phyloP scores from a whole-genome alignment of 1,284 basidiomycete species.

The Cryptococcus sp. region DNA sequence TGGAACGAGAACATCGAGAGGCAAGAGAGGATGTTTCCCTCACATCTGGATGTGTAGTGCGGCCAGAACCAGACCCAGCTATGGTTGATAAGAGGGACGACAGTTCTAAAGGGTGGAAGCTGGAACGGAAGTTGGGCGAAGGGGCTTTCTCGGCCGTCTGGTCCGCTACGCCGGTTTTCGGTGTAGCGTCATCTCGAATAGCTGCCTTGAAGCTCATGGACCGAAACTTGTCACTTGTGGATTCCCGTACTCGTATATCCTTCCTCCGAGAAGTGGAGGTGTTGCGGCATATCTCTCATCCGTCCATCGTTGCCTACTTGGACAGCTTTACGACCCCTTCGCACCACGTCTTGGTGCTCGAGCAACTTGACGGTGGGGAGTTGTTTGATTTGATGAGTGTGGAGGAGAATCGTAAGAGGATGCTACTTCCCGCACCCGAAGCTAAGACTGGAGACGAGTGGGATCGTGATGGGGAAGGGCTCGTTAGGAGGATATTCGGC shows the following conservation, averaged over 20 bases:
- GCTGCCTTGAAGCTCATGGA: slow-evolving; percentile 87
- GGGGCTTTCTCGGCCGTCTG: slow-evolving; percentile 77
- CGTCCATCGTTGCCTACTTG: slow-evolving; percentile 74
- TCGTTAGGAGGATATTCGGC: slow-evolving; percentile 72
- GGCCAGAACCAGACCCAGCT: slow-evolving; percentile 4
- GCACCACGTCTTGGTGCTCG: slow-evolving; percentile 79
- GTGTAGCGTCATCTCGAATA: slow-evolving; percentile 34
- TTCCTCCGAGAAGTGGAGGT: slow-evolving; percentile 88
- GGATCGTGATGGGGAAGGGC: slow-evolving; percentile 40
- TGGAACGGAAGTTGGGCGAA: slow-evolving; percentile 64
- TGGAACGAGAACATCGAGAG: slow-evolving; percentile 25
- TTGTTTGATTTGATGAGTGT: slow-evolving; percentile 74
- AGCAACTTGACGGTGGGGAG: slow-evolving; percentile 78
- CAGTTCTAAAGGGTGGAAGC: slow-evolving; percentile 40
- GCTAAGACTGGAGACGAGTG: background rate
- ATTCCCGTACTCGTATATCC: slow-evolving; percentile 74
- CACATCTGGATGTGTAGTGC: slow-evolving; percentile 31
- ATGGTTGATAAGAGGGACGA: slow-evolving; percentile 2
- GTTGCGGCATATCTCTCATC: slow-evolving; percentile 79
- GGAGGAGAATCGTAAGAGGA: slow-evolving; percentile 58
- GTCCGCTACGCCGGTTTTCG: slow-evolving; percentile 60
- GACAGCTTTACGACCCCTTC: slow-evolving; percentile 71
- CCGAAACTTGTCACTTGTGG: slow-evolving; percentile 59
- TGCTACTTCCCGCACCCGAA: slow-evolving; percentile 38
- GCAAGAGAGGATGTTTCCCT: slow-evolving; percentile 18